Evolutionary conservation across 352 stramenopile genomes (phyloP).

Genomic region (Aphanomyces cochlioides): DNA sequence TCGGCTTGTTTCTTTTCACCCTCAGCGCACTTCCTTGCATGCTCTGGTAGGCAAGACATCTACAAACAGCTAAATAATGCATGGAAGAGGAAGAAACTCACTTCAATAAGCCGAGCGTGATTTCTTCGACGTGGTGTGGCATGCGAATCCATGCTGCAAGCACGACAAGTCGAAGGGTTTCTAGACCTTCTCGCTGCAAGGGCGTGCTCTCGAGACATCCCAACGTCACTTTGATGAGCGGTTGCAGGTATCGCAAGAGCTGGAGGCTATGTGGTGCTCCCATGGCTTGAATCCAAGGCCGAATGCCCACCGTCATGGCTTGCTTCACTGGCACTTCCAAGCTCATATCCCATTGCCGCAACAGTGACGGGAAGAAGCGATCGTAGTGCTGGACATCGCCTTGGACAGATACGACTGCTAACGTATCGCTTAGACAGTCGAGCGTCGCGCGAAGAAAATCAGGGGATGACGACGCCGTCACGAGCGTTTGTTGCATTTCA

Average conservation of each 20-base stretch:
- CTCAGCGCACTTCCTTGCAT: background rate
- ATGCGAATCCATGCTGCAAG: conserved; percentile 66
- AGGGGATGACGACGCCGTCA: conserved; percentile 42
- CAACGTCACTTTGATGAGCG: conserved; percentile 68
- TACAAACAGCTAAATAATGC: background rate
- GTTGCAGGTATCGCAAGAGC: conserved; percentile 68
- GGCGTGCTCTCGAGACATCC: conserved; percentile 61
- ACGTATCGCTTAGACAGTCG: conserved; percentile 47
- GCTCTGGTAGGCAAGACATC: background rate
- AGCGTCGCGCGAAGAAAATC: conserved; percentile 56
- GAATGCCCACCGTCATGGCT: conserved; percentile 56
- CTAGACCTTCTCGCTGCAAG: conserved; percentile 52
- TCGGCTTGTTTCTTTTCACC: background rate
- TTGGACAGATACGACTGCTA: conserved; percentile 55
- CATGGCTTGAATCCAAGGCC: conserved; percentile 44
- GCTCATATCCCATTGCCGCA: conserved; percentile 59
- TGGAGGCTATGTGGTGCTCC: conserved; percentile 67
- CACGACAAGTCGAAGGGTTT: conserved; percentile 53
- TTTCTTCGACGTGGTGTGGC: conserved; percentile 53
- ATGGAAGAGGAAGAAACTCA: background rate
- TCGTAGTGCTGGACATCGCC: conserved; percentile 64
- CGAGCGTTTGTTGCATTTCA: conserved; percentile 62
- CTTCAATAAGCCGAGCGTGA: conserved; percentile 67
- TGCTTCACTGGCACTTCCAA: conserved; percentile 53
- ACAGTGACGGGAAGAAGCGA: conserved; percentile 55